Base-by-base conservation (phyloP, 2,329 filamentous ascomycete genomes). In the Aspergillus pseudonomiae region DNA sequence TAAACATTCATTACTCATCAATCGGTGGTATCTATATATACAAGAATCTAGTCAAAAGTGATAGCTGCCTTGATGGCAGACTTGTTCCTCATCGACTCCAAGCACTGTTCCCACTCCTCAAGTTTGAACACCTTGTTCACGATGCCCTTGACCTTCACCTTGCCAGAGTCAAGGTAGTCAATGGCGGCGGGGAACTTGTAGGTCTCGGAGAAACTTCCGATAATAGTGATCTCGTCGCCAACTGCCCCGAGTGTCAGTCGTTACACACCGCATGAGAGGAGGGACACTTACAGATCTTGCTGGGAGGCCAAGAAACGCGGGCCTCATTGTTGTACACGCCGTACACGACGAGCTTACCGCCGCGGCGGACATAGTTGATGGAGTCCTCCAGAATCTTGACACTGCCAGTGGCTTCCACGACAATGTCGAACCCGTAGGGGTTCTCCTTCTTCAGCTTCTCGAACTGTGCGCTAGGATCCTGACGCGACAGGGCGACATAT, bases 21-120 rank as follows among this genome's bases (percentile, higher is more conserved):
- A 34, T 26, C 50, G 30, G 36, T 52, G 45, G 41, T 52, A 61
- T 56, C 43, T 50, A 55, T 52, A 34, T 39, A 28, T 52, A 57
- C 32, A 55, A 41, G 43, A 19, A 36, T 65, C 70, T 84, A 87
- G 65, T 91, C 88, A 71, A 91, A 91, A 54, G 88, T 85, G 75
- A 92, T 91, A 19, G 88, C 88, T 59, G 89, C 89, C 82, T 92
- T 92, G 74, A 92, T 91, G 63, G 89, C 89, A 59, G 81, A 86
- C 83, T 91, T 91, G 79, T 90, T 88, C 72, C 84, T 86, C 82
- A 92, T 91, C 62, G 86, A 84, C 75, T 91, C 86, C 68, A 92
- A 79, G 65, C 88, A 90, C 74, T 91, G 87, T 53, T 81, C 86
- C 84, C 88, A 92, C 74, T 92, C 84, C 73, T 92, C 89, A n/a